Evolutionary conservation across 2,329 filamentous ascomycete genomes (phyloP).

Genomic region (Colletotrichum gloeosporioides): DNA sequence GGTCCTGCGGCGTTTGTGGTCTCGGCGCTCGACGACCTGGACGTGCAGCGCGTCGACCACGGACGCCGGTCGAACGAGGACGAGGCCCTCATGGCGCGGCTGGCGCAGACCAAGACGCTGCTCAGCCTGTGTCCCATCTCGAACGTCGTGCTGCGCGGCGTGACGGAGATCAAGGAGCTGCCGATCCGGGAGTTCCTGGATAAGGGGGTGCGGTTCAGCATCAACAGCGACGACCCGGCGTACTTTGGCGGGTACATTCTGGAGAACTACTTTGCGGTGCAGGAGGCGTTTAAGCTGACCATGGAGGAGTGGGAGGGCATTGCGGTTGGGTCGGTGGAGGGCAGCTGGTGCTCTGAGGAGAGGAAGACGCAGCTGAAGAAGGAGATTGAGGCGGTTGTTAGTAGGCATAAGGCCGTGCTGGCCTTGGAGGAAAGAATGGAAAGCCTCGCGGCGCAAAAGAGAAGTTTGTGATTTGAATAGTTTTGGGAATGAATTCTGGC

Average conservation of each 20-base stretch:
- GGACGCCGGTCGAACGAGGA: slow-evolving; percentile 71
- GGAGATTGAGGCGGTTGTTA: slow-evolving; percentile 40
- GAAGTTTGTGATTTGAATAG: not conserved
- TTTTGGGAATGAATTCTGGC: not conserved
- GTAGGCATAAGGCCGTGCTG: not conserved
- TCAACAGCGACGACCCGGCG: slow-evolving; percentile 78
- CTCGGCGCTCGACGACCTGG: slow-evolving; percentile 65
- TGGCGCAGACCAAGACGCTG: slow-evolving; percentile 63
- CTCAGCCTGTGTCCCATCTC: slow-evolving; percentile 23
- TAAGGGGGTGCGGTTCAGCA: slow-evolving; percentile 68
- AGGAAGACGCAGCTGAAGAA: slow-evolving; percentile 65
- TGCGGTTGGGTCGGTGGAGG: slow-evolving; percentile 64
- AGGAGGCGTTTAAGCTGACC: slow-evolving; percentile 70
- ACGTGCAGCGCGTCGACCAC: slow-evolving; percentile 75
- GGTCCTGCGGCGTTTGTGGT: slow-evolving; percentile 71
- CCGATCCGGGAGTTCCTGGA: slow-evolving; percentile 70
- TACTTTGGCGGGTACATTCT: slow-evolving; percentile 80
- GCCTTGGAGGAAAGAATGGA: not conserved
- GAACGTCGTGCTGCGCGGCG: slow-evolving; percentile 36
- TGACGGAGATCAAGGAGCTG: slow-evolving; percentile 32
- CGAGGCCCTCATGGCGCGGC: slow-evolving; percentile 58
- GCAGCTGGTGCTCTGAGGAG: slow-evolving; percentile 66
- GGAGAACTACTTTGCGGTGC: slow-evolving; percentile 78
- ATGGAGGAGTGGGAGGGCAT: slow-evolving; percentile 72
- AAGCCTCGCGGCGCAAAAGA: not conserved